Evolutionary conservation across 1,284 basidiomycete species (phyloP).

Genomic region (Caloboletus firmus): DNA sequence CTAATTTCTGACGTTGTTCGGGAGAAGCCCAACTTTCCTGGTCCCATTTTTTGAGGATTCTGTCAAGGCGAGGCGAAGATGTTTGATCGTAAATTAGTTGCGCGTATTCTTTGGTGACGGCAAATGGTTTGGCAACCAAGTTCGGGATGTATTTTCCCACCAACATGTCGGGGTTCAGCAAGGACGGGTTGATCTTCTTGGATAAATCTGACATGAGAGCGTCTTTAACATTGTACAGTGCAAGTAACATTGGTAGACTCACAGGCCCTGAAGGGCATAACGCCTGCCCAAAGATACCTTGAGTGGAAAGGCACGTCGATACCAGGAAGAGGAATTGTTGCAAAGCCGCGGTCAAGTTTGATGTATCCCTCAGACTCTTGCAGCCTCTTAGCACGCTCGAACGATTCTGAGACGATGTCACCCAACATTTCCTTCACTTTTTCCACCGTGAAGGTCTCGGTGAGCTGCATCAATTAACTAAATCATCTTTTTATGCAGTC

Average conservation of each 20-base stretch:
- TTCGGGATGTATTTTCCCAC: constrained; percentile 97
- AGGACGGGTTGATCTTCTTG: constrained; percentile 93
- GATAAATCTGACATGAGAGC: constrained; percentile 71
- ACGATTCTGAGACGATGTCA: constrained; percentile 87
- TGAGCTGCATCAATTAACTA: constrained; percentile 54
- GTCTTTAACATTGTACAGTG: constrained; percentile 22
- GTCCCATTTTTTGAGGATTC: constrained; percentile 92
- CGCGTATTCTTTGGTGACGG: constrained; percentile 86
- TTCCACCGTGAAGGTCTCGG: constrained; percentile 80
- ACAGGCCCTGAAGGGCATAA: constrained; percentile 95
- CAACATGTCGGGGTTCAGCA: constrained; percentile 90
- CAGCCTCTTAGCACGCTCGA: constrained; percentile 75
- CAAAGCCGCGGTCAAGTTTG: constrained; percentile 94
- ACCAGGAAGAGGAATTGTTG: constrained; percentile 93
- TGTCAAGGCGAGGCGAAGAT: constrained; percentile 88
- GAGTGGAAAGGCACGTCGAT: constrained; percentile 99
- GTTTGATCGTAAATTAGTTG: constrained; percentile 96
- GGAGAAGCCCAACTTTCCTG: constrained; percentile 83
- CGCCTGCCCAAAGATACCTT: constrained; percentile 97
- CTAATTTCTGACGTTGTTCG: constrained; percentile 87
- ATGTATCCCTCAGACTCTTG: constrained; percentile 87
- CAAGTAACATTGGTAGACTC: constrained; percentile 32
- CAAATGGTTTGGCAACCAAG: constrained; percentile 93
- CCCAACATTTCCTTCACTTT: constrained; percentile 90
- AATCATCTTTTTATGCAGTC: not conserved